phyloP scores from a whole-genome alignment of 768 basidiomycete species.

The Tricholoma matsutake region DNA sequence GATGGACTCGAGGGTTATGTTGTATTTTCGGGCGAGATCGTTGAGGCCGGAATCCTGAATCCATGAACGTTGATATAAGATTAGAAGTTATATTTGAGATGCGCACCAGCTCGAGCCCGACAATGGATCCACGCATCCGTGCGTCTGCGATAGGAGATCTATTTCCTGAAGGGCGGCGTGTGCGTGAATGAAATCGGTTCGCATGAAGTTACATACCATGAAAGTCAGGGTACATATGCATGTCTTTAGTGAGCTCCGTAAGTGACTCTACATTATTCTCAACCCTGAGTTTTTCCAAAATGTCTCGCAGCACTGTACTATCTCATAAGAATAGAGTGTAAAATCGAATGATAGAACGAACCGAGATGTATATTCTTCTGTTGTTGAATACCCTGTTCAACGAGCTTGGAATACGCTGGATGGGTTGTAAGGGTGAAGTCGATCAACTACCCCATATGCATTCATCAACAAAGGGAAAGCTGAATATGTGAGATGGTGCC shows the following conservation, averaged over 20 bases:
- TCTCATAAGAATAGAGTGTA: background rate
- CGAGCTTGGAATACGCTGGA: slow-evolving; percentile 72
- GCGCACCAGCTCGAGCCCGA: slow-evolving; percentile 76
- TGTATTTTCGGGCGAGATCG: slow-evolving; percentile 89
- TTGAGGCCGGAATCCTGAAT: slow-evolving; percentile 61
- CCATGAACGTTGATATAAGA: background rate
- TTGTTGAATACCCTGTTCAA: slow-evolving; percentile 57
- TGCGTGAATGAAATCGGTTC: background rate
- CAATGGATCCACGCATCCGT: slow-evolving; percentile 90
- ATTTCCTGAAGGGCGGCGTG: slow-evolving; percentile 58
- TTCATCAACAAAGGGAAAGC: background rate
- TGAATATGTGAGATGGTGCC: slow-evolving; percentile 4
- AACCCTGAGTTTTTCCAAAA: slow-evolving; percentile 61
- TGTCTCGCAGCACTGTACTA: slow-evolving; percentile 62
- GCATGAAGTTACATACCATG: slow-evolving; percentile 53
- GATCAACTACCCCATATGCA: slow-evolving; percentile 60
- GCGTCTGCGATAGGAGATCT: slow-evolving; percentile 94
- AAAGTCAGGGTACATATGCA: slow-evolving; percentile 95
- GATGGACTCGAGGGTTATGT: slow-evolving; percentile 89
- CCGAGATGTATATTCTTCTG: slow-evolving; percentile 58
- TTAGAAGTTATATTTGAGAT: background rate
- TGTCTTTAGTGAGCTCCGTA: slow-evolving; percentile 84
- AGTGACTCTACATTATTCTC: slow-evolving; percentile 56
- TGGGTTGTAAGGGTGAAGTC: slow-evolving; percentile 95
- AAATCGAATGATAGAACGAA: slow-evolving; percentile 20